These are phyloP conservation scores for Helianthus tuberosus DNA, from an alignment of 129 eudicot species.

Conservation along the genomic window DNA sequence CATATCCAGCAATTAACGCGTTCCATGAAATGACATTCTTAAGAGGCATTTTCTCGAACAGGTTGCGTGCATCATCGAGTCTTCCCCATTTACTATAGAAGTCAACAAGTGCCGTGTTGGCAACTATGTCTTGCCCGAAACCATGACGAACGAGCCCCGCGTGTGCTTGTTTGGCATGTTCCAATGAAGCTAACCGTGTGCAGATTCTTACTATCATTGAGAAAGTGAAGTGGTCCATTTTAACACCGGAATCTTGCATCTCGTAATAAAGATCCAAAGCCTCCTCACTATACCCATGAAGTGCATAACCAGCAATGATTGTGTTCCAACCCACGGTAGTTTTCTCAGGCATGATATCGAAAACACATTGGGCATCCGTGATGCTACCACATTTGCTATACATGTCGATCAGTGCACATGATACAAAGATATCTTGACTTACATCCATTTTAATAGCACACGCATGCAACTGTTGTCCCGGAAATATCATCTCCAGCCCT, in stretches of 20 bases:
- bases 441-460: conserved; percentile 64
- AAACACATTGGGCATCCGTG: conserved; percentile 65
- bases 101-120: conserved; percentile 90
- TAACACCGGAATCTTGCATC: conserved; percentile 80
- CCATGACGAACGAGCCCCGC: conserved; percentile 87
- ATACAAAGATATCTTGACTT: conserved; percentile 53
- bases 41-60: conserved; percentile 74
- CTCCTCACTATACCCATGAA: conserved; percentile 85
- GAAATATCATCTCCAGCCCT: conserved; percentile 61
- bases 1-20: conserved; percentile 83
- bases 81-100: conserved; percentile 95
- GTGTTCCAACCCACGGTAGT: conserved; percentile 85
- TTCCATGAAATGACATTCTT: conserved; percentile 84
- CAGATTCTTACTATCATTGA: conserved; percentile 71
- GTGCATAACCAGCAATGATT: conserved; percentile 80
- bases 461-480: conserved; percentile 78
- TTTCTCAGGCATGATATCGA: conserved; percentile 70
- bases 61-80: conserved; percentile 70
- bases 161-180: conserved; percentile 85
- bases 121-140: conserved; percentile 69
- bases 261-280: conserved; percentile 70
- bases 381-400: conserved; percentile 89
- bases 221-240: conserved; percentile 87
- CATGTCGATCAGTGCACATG: conserved; percentile 89
- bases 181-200: conserved; percentile 75